These are phyloP conservation scores for Cryptococcus sp. DNA, from an alignment of 1,284 basidiomycete species.

Conservation along the genomic window DNA sequence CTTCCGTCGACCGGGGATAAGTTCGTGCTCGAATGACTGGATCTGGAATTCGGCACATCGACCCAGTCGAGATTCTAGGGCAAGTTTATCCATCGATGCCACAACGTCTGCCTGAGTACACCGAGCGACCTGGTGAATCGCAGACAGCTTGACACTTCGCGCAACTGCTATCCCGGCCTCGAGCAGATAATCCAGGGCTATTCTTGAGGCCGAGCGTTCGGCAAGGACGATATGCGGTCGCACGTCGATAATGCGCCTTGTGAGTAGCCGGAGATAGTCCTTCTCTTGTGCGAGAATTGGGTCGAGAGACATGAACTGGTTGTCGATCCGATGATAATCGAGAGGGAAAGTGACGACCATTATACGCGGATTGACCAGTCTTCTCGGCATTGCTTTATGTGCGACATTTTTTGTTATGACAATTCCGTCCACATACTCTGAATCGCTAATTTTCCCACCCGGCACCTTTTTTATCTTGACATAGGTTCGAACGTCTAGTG, in stretches of 20 bases:
- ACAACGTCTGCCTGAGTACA: slow-evolving; percentile 95
- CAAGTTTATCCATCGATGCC: slow-evolving; percentile 90
- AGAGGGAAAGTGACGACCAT: slow-evolving; percentile 95
- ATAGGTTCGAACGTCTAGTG: slow-evolving; percentile 87
- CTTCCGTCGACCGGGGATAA: slow-evolving; percentile 87
- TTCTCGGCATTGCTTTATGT: slow-evolving; percentile 66
- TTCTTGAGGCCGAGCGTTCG: slow-evolving; percentile 83
- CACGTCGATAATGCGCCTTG: slow-evolving; percentile 79
- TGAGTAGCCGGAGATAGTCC: slow-evolving; percentile 86
- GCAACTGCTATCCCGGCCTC: slow-evolving; percentile 87
- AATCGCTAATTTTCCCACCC: slow-evolving; percentile 83
- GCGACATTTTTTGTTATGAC: slow-evolving; percentile 98
- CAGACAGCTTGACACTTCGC: slow-evolving; percentile 79
- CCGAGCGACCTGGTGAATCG: slow-evolving; percentile 79
- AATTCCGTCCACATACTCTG: slow-evolving; percentile 94
- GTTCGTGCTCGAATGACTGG: slow-evolving; percentile 88
- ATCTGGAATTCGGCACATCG: slow-evolving; percentile 83
- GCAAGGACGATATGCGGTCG: slow-evolving; percentile 91
- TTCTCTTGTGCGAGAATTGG: slow-evolving; percentile 91
- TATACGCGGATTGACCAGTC: slow-evolving; percentile 64
- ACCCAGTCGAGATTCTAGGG: slow-evolving; percentile 82
- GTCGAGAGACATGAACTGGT: slow-evolving; percentile 89
- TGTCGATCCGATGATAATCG: slow-evolving; percentile 90
- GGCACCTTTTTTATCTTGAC: slow-evolving; percentile 99
- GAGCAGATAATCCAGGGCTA: slow-evolving; percentile 86